Evolutionary conservation across 2,329 filamentous ascomycete genomes (phyloP), one percentile per base, ranked within the genome.

Genomic region (Ustilaginoidea virens): DNA sequence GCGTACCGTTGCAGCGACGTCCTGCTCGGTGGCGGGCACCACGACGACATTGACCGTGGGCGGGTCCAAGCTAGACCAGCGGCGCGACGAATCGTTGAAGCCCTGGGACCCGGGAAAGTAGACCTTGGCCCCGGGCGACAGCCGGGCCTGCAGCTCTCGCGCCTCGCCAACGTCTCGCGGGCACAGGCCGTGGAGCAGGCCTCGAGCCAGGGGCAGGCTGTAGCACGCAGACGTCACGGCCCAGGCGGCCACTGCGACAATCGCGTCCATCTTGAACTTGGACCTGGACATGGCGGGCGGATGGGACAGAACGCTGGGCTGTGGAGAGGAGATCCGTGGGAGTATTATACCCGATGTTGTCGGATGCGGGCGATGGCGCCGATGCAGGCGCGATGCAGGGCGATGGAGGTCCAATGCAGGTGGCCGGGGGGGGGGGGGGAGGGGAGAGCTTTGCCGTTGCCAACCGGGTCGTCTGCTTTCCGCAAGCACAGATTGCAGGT

Each of bases 41-140:
- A 68, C 56, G 3, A 65, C 58, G 3, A 64, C 40, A 27, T 56
- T 60, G 7, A 60, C 47, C 1, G 38, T 50, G 3, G 65, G 65
- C 1, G 47, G 40, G 7, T 52, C 45, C 13, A 63, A 37, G 10
- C 44, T 46, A 1, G 63, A 67, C 61, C 63, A 66, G 1, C 63
- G 52, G 2, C 42, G 45, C 0, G 57, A 53, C 5, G 51, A 51
- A 17, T 43, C 20, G 3, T 38, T 34, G 27, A 60, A 68, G 9
- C 43, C 51, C n/a, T 36, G 38, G 7, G 56, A 55, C 2, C 51
- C 56, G 0, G 60, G 57, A 13, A 41, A 47, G 37, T 58, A 61
- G 19, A 66, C 40, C 36, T 58, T 46, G 11, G 60, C 56, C 2
- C 33, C 32, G 9, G 35, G 24, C 1, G 61, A 66, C 5, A 60